phyloP scores from a whole-genome alignment of 208 protist genomes.

The Trypanosoma platydactyli region DNA sequence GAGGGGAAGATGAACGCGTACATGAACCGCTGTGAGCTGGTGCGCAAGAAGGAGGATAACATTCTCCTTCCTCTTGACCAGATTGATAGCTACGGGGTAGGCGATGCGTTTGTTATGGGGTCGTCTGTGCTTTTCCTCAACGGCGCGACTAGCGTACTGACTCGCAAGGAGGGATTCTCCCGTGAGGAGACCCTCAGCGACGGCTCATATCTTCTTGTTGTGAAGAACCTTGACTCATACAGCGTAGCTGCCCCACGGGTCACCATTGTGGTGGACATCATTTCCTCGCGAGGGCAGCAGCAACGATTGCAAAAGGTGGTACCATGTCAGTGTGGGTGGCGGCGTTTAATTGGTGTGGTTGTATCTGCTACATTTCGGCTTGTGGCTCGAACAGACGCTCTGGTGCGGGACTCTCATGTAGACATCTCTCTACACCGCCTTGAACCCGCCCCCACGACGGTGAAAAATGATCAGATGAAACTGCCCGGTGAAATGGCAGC shows the following conservation, averaged over 20 bases:
- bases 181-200: constrained; percentile 46
- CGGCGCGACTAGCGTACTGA: constrained; percentile 42
- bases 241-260: constrained; percentile 63
- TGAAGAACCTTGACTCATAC: constrained; percentile 83
- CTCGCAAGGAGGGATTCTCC: constrained; percentile 42
- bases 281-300: constrained; percentile 38
- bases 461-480: neutral
- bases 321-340: constrained; percentile 63
- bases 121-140: constrained; percentile 54
- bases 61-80: constrained; percentile 69
- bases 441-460: neutral
- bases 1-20: constrained; percentile 62
- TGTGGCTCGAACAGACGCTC: constrained; percentile 42
- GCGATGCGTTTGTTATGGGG: constrained; percentile 45
- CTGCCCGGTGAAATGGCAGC: constrained; percentile 4
- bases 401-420: constrained; percentile 70
- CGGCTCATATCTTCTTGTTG: constrained; percentile 68
- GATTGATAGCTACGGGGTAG: constrained; percentile 40
- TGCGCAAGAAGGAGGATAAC: constrained; percentile 65
- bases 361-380: constrained; percentile 41
- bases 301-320: constrained; percentile 40
- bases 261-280: constrained; percentile 38
- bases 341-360: constrained; percentile 55
- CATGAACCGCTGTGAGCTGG: constrained; percentile 72
- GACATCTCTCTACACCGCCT: constrained; percentile 60